phyloP scores from a whole-genome alignment of 805 yeast genomes.

The Phaffomyces opuntiae region DNA sequence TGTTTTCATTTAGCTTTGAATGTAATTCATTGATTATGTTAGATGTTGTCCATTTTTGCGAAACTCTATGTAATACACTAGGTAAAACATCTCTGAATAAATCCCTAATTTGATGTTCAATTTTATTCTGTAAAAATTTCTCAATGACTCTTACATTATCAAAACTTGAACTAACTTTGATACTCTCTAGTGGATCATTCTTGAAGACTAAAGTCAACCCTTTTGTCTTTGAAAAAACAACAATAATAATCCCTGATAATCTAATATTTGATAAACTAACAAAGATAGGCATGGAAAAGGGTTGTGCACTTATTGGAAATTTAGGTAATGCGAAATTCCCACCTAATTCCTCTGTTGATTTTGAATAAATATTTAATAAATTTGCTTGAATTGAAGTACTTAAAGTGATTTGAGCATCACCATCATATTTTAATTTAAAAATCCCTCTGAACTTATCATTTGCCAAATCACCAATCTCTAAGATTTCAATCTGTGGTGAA shows the following conservation, averaged over 20 bases:
- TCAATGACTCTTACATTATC: constrained; percentile 81
- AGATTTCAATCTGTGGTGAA: constrained; percentile 69
- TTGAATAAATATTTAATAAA: constrained; percentile 59
- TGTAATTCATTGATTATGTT: constrained; percentile 24
- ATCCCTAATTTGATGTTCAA: constrained; percentile 72
- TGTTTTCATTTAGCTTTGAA: constrained; percentile 10
- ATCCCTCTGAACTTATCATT: constrained; percentile 74
- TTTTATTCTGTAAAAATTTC: constrained; percentile 73
- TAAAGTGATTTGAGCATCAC: constrained; percentile 68
- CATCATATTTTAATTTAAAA: constrained; percentile 67
- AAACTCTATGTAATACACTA: constrained; percentile 66
- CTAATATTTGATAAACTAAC: constrained; percentile 65
- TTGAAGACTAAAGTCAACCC: constrained; percentile 84
- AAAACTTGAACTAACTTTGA: constrained; percentile 79
- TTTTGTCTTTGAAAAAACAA: constrained; percentile 73
- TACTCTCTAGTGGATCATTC: constrained; percentile 81
- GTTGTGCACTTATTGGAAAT: constrained; percentile 56
- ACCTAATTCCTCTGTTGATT: constrained; percentile 21
- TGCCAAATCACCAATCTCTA: constrained; percentile 78
- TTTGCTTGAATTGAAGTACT: constrained; percentile 82
- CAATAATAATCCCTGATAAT: constrained; percentile 74
- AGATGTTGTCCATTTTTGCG: constrained; percentile 54
- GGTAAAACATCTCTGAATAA: constrained; percentile 82
- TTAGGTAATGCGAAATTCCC: constrained; percentile 57
- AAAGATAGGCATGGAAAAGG: constrained; percentile 74